phyloP scores from a whole-genome alignment of 2,329 filamentous ascomycete genomes.

The Aureobasidium lini region DNA sequence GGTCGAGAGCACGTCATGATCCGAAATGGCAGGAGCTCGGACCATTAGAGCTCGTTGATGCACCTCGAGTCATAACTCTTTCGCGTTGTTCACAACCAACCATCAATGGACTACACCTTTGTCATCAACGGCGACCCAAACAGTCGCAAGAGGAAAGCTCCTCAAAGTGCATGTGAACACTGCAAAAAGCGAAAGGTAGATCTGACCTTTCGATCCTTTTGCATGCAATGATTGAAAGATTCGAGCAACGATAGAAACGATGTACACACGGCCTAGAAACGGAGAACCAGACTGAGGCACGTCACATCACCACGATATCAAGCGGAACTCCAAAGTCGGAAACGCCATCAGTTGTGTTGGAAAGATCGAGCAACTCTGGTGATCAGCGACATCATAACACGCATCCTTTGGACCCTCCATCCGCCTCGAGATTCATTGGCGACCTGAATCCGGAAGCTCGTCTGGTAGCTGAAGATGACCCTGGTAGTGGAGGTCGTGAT shows the following conservation, averaged over 20 bases:
- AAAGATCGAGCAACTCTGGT: not conserved
- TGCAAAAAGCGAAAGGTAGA: constrained; percentile 36
- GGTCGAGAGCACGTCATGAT: not conserved
- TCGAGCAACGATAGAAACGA: constrained; percentile 29
- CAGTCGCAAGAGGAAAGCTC: constrained; percentile 37
- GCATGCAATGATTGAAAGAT: constrained; percentile 18
- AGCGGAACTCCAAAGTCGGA: not conserved
- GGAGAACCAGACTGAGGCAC: not conserved
- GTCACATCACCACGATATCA: constrained; percentile 19
- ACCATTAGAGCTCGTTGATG: not conserved
- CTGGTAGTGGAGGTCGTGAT: constrained; percentile 15
- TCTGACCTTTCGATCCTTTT: not conserved
- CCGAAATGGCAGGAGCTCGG: not conserved
- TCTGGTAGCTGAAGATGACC: constrained; percentile 29
- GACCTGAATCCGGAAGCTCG: constrained; percentile 42
- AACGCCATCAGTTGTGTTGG: not conserved
- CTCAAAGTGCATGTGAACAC: constrained; percentile 36
- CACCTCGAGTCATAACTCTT: not conserved
- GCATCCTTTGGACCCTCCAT: not conserved
- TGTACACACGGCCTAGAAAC: constrained; percentile 33
- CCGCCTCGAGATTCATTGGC: constrained; percentile 32
- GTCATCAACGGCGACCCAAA: constrained; percentile 36
- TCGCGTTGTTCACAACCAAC: not conserved
- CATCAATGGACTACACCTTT: constrained; percentile 27
- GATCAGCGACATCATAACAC: not conserved